phyloP scores from a whole-genome alignment of 108 stramenopile species.

The Skeletonema tropicum region DNA sequence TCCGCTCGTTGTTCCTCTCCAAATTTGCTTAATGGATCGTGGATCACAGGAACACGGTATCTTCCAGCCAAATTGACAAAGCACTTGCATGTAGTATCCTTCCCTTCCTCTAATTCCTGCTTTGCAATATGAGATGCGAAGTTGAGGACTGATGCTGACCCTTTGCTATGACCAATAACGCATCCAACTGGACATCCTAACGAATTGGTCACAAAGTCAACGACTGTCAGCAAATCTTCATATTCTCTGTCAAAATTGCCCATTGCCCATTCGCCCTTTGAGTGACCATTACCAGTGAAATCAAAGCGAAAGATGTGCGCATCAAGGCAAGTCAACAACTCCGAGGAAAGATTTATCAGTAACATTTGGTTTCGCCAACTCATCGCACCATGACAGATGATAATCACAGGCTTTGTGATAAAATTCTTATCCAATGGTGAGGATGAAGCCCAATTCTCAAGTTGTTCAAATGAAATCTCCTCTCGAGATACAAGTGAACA shows the following conservation, averaged over 20 bases:
- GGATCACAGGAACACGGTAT: conserved; percentile 9
- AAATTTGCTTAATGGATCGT: conserved; percentile 10
- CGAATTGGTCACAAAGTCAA: conserved; percentile 25
- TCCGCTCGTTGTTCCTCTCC: conserved; percentile 4
- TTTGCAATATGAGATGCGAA: conserved; percentile 16
- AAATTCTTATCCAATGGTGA: conserved; percentile 1
- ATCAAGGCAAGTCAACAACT: conserved; percentile 19
- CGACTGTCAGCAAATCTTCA: conserved; percentile 30
- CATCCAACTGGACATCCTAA: conserved; percentile 34
- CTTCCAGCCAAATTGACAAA: conserved; percentile 48
- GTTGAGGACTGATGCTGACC: conserved; percentile 29
- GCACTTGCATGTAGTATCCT: conserved; percentile 1
- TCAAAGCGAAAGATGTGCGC: conserved; percentile 47
- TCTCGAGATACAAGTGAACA: conserved; percentile 2
- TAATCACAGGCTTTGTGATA: conserved; percentile 33
- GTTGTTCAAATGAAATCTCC: conserved; percentile 2
- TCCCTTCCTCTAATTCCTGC: conserved; percentile 13
- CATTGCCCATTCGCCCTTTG: conserved; percentile 27
- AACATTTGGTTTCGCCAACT: conserved; percentile 56
- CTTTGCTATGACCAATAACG: conserved; percentile 48
- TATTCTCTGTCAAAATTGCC: conserved; percentile 19
- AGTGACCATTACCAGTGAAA: conserved; percentile 55
- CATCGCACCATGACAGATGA: conserved; percentile 45
- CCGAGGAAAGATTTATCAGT: conserved; percentile 31
- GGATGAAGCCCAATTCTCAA: conserved; percentile 1